phyloP scores from a whole-genome alignment of 371 early-diverging fungal species.

The Mucor circinelloides region DNA sequence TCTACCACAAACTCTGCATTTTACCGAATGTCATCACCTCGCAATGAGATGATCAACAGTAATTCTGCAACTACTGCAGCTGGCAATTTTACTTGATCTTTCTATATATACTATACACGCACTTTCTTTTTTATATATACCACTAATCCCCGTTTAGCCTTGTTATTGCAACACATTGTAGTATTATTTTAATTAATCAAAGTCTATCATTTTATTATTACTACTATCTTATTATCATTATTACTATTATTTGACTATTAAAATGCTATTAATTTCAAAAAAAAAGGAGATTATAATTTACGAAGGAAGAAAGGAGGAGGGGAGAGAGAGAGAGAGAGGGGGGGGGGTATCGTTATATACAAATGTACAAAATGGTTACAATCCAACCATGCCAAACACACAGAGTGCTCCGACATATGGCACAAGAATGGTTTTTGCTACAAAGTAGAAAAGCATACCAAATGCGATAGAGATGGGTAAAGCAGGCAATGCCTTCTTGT shows the following conservation, averaged over 20 bases:
- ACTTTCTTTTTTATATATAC: not conserved
- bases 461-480: slow-evolving; percentile 88
- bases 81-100: slow-evolving; percentile 1
- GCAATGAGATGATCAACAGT: slow-evolving; percentile 5
- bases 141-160: not conserved
- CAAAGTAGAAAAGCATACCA: slow-evolving; percentile 84
- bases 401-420: slow-evolving; percentile 58
- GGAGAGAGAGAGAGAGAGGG: not conserved
- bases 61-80: slow-evolving; percentile 14
- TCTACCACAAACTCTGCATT: not conserved
- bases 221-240: not conserved
- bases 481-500: slow-evolving; percentile 84
- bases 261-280: not conserved
- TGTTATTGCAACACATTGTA: not conserved
- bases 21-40: slow-evolving; percentile 8
- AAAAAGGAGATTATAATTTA: not conserved
- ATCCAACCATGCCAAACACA: slow-evolving; percentile 52
- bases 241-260: not conserved
- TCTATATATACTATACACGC: too few relatives aligned
- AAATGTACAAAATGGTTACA: slow-evolving; percentile 19
- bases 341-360: not conserved
- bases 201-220: not conserved
- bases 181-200: not conserved
- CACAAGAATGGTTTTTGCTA: slow-evolving; percentile 60
- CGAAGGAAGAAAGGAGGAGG: not conserved